Conservation (phyloP, 140 eudicot genomes). For the Stevia rebaudiana region DNA sequence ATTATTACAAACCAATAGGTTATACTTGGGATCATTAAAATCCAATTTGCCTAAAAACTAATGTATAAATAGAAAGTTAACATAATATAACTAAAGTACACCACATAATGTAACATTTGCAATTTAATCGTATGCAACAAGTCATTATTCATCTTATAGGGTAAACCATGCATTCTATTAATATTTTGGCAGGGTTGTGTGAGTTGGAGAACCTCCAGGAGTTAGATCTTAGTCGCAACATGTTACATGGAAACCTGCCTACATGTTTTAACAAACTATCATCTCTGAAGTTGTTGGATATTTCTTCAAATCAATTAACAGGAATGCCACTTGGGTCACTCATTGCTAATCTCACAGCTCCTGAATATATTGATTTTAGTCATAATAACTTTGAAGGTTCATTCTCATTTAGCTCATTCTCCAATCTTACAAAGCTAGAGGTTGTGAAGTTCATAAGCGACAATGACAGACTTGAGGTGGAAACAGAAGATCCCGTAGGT, state of each 20-base stretch:
- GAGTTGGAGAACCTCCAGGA: conserved; percentile 18
- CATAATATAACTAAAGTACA: too few species aligned
- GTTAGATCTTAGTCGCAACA: conserved; percentile 22
- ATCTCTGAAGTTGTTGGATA: conserved; percentile 28
- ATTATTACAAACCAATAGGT: too few species aligned
- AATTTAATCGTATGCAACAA: not conserved
- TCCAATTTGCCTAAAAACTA: too few species aligned
- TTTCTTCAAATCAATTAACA: conserved; percentile 22
- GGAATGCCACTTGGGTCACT: conserved; percentile 14
- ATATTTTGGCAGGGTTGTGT: conserved; percentile 26
- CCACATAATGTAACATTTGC: too few species aligned
- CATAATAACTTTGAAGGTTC: conserved; percentile 22
- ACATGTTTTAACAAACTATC: conserved; percentile 21
- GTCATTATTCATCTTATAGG: not conserved
- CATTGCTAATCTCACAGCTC: conserved; percentile 20
- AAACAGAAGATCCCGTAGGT: conserved; percentile 19
- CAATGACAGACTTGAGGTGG: conserved; percentile 13
- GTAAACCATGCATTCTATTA: not conserved
- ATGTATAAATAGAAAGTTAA: too few species aligned
- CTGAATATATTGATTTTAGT: conserved; percentile 19
- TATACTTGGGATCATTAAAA: too few species aligned
- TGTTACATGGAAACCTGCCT: conserved; percentile 24
- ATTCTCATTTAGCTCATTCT: conserved; percentile 22
- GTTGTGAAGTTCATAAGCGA: not conserved
- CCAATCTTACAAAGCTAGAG: conserved; percentile 23